These are phyloP conservation scores for Epicoccum nigrum DNA, from an alignment of 2,329 filamentous ascomycete species.

Conservation along the genomic window DNA sequence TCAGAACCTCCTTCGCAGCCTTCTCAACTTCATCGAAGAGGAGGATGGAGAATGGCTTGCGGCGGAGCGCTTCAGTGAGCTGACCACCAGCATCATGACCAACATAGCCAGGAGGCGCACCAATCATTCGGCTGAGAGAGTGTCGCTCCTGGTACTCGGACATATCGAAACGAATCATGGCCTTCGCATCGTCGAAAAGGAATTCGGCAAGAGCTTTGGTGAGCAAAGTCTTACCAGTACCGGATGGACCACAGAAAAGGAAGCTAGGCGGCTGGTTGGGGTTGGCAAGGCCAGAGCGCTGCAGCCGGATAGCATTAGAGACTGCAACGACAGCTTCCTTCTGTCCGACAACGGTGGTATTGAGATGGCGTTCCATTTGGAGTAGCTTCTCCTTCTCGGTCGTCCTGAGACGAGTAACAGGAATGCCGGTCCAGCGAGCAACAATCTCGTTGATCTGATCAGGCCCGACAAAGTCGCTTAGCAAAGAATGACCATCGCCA, in stretches of 20 bases:
- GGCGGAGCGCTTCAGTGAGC: slow-evolving; percentile 90
- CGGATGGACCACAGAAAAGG: slow-evolving; percentile 97
- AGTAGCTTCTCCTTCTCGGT: slow-evolving; percentile 98
- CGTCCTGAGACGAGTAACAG: slow-evolving; percentile 90
- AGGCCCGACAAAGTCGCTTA: slow-evolving; percentile 92
- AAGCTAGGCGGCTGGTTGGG: slow-evolving; percentile 97
- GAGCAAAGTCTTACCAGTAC: slow-evolving; percentile 95
- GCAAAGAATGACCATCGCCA: slow-evolving; percentile 66
- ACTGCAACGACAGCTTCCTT: slow-evolving; percentile 91
- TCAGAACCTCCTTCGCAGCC: slow-evolving; percentile 95
- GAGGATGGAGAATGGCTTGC: slow-evolving; percentile 95
- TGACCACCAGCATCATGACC: slow-evolving; percentile 96
- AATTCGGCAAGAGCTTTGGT: slow-evolving; percentile 98
- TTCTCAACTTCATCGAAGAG: slow-evolving; percentile 99
- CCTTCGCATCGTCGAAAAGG: slow-evolving; percentile 93
- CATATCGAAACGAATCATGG: slow-evolving; percentile 99
- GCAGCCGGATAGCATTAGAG: slow-evolving; percentile 92
- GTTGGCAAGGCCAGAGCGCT: slow-evolving; percentile 91
- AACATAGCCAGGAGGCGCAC: slow-evolving; percentile 94
- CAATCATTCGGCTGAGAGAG: slow-evolving; percentile 95
- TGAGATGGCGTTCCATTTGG: slow-evolving; percentile 88
- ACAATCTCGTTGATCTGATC: slow-evolving; percentile 99
- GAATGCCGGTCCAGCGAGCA: slow-evolving; percentile 96
- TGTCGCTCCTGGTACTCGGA: slow-evolving; percentile 99
- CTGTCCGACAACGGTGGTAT: slow-evolving; percentile 88